Percentiles rank a stretch among this genome's conserved stretches.
These are phyloP conservation scores for Coemansia sp. DNA, from an alignment of 192 early-diverging fungal species.

Conservation along the genomic window DNA sequence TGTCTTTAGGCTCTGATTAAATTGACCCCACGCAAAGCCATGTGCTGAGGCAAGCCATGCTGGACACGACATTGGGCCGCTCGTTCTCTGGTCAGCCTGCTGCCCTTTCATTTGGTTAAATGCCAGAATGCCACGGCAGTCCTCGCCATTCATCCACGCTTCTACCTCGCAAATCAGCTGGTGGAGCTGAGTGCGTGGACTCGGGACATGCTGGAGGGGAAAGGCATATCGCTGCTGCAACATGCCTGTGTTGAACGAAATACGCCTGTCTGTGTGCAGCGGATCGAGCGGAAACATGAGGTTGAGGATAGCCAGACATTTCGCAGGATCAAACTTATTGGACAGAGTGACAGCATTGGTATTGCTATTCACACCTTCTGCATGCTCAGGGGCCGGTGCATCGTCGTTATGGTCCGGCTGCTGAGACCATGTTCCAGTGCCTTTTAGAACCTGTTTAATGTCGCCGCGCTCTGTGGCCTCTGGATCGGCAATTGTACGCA, in stretches of 20 bases:
- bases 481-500: slow-evolving; percentile 21
- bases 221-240: slow-evolving; percentile 35
- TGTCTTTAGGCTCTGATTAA: slow-evolving; percentile 35
- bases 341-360: background rate
- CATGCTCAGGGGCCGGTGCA: background rate
- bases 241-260: slow-evolving; percentile 8
- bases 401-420: background rate
- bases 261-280: background rate
- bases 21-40: slow-evolving; percentile 38
- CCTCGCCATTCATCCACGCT: slow-evolving; percentile 39
- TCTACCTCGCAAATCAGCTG: slow-evolving; percentile 46
- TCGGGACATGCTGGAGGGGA: slow-evolving; percentile 36
- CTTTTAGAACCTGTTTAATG: slow-evolving; percentile 6
- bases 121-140: slow-evolving; percentile 3
- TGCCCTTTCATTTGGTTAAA: background rate
- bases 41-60: slow-evolving; percentile 36
- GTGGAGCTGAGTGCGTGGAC: slow-evolving; percentile 38
- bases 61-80: slow-evolving; percentile 20
- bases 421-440: background rate
- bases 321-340: slow-evolving; percentile 19
- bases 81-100: background rate
- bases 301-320: slow-evolving; percentile 37
- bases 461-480: slow-evolving; percentile 17
- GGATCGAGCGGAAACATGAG: slow-evolving; percentile 47
- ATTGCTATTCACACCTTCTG: background rate